Percentiles rank a stretch among this genome's conserved stretches.
Evolutionary conservation across 345 rosid species (phyloP).

Genomic region (Eucalyptus tenuipes): DNA sequence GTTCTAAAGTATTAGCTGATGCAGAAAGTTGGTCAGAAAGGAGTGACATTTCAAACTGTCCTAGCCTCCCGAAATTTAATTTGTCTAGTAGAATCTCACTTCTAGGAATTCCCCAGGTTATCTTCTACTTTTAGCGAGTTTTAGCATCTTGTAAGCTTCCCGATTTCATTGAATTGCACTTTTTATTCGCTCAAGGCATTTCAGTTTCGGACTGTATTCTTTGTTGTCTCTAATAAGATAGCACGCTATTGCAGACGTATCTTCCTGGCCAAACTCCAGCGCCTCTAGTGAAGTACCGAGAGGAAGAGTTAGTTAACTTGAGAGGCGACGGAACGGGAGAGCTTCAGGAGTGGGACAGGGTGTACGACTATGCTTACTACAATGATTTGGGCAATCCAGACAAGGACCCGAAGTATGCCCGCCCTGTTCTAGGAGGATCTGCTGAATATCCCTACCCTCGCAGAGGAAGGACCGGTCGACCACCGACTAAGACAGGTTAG

Average conservation of each 20-base stretch:
- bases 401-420: constrained; percentile 8
- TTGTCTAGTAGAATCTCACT: neutral
- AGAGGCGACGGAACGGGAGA: constrained; percentile 25
- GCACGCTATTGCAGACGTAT: neutral
- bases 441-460: constrained; percentile 3
- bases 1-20: neutral
- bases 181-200: no score
- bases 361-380: constrained; percentile 31
- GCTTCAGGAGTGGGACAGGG: constrained; percentile 30
- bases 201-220: neutral
- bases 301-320: constrained; percentile 13
- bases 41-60: neutral
- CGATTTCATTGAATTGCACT: no score
- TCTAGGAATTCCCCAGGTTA: neutral
- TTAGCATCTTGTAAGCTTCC: neutral
- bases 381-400: constrained; percentile 35
- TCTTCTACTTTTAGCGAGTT: neutral
- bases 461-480: constrained; percentile 19
- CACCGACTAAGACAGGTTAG: constrained; percentile 13
- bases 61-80: neutral
- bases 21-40: neutral
- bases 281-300: constrained; percentile 19
- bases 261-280: constrained; percentile 24
- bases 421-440: constrained; percentile 19
- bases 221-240: neutral